Evolutionary conservation across 1,139 yeast species (phyloP).

Genomic region (Pneumocystis jirovecii): DNA sequence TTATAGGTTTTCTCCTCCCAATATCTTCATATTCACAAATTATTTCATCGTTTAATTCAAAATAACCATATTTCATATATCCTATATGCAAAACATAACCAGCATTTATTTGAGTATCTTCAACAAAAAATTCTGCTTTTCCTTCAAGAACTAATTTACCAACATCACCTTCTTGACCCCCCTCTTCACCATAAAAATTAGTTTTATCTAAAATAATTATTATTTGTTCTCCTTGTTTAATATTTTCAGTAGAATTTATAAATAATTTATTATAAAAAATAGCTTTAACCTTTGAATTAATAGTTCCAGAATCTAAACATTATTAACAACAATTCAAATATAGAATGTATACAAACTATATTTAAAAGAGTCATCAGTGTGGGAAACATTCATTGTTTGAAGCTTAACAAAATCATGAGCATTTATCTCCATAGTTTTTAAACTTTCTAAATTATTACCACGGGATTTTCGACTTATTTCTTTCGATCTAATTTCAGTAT

Average conservation of each 20-base stretch:
- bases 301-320: slow-evolving; percentile 18
- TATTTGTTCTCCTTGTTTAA: slow-evolving; percentile 39
- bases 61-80: slow-evolving; percentile 54
- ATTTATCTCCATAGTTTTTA: slow-evolving; percentile 48
- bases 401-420: slow-evolving; percentile 65
- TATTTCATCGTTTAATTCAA: slow-evolving; percentile 51
- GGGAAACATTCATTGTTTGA: slow-evolving; percentile 36
- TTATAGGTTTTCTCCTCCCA: slow-evolving; percentile 80
- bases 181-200: slow-evolving; percentile 95
- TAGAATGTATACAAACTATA: slow-evolving; percentile 14
- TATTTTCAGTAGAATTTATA: slow-evolving; percentile 31
- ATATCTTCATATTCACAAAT: slow-evolving; percentile 83
- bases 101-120: slow-evolving; percentile 80
- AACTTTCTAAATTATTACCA: slow-evolving; percentile 54
- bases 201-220: slow-evolving; percentile 80
- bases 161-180: slow-evolving; percentile 96
- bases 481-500: slow-evolving; percentile 72
- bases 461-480: slow-evolving; percentile 52
- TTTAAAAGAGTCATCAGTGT: slow-evolving; percentile 70
- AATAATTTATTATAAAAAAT: slow-evolving; percentile 56
- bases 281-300: slow-evolving; percentile 38
- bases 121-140: slow-evolving; percentile 68
- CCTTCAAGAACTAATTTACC: slow-evolving; percentile 89
- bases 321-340: not conserved
- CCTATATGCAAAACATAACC: slow-evolving; percentile 97